These are phyloP conservation scores for Melampsora larici-populina DNA, from an alignment of 1,284 basidiomycete genomes.

Conservation along the genomic window DNA sequence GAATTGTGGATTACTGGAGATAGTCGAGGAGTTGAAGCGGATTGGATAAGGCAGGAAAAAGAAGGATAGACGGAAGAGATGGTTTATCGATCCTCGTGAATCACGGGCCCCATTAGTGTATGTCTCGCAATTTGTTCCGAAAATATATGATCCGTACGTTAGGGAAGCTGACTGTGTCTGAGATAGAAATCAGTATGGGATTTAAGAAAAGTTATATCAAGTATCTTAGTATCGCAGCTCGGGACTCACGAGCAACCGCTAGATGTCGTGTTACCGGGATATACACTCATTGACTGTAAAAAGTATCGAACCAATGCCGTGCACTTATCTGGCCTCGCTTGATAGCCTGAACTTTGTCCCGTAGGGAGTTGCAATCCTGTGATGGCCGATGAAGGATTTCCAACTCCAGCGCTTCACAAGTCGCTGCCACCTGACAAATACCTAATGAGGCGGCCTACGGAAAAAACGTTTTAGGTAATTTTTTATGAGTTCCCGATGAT, in stretches of 20 bases:
- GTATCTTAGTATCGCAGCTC: no score
- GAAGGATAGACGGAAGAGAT: no score
- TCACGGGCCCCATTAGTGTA: no score
- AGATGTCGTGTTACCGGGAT: neutral
- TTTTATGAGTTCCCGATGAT: neutral
- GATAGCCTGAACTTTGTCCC: conserved; percentile 20
- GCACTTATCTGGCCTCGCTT: conserved; percentile 17
- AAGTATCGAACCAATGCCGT: conserved; percentile 31
- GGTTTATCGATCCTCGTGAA: no score
- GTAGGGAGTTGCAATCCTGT: conserved; percentile 14
- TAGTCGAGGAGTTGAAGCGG: no score
- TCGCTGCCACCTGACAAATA: conserved; percentile 28
- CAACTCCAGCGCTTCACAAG: conserved; percentile 36
- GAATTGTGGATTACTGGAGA: no score
- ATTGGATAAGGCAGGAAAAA: no score
- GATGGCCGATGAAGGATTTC: conserved; percentile 5
- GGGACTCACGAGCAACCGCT: neutral
- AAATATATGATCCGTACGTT: no score
- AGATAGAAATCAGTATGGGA: no score
- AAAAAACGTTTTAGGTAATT: neutral
- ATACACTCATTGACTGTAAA: conserved; percentile 5
- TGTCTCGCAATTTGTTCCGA: no score
- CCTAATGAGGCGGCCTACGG: conserved; percentile 36
- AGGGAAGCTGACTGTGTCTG: no score
- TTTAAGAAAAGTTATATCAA: no score